phyloP scores from a whole-genome alignment of 768 basidiomycete genomes.

The Phanerodontia chrysosporium region DNA sequence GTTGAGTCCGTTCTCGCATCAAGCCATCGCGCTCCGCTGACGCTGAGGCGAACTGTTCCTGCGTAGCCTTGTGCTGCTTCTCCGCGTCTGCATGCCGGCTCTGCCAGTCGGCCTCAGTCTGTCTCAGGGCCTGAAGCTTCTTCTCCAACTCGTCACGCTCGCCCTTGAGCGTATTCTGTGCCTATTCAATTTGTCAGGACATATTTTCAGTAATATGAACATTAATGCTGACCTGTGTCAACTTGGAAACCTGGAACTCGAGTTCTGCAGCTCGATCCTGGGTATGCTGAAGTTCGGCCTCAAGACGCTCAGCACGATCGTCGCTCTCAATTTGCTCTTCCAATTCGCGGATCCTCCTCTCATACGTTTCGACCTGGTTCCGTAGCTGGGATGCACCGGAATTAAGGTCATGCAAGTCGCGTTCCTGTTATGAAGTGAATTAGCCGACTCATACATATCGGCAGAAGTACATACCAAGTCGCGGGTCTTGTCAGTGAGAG shows the following conservation, averaged over 20 bases:
- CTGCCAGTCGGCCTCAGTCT: conserved; percentile 45
- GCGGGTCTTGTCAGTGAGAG: conserved; percentile 42
- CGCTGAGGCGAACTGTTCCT: conserved; percentile 40
- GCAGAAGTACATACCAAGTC: conserved; percentile 42
- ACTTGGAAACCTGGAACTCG: conserved; percentile 75
- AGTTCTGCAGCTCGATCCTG: conserved; percentile 81
- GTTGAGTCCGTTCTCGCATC: conserved; percentile 42
- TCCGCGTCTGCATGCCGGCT: conserved; percentile 45
- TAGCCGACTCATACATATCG: background rate
- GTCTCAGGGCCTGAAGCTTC: conserved; percentile 37
- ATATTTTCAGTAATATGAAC: background rate
- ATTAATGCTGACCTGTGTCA: conserved; percentile 57
- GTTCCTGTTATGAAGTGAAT: conserved; percentile 44
- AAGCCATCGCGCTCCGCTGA: conserved; percentile 46
- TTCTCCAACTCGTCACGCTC: conserved; percentile 57
- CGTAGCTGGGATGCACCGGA: conserved; percentile 49
- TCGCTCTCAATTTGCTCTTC: conserved; percentile 83
- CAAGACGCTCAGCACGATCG: conserved; percentile 72
- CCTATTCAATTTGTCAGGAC: conserved; percentile 35
- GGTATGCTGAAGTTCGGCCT: conserved; percentile 68
- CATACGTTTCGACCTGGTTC: conserved; percentile 48
- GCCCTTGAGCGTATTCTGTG: conserved; percentile 49
- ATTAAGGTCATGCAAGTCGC: conserved; percentile 65
- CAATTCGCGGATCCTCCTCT: conserved; percentile 61
- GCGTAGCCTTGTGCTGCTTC: conserved; percentile 34